These are phyloP conservation scores for Arachis monticola DNA, from an alignment of 331 rosid genomes.

Conservation along the genomic window DNA sequence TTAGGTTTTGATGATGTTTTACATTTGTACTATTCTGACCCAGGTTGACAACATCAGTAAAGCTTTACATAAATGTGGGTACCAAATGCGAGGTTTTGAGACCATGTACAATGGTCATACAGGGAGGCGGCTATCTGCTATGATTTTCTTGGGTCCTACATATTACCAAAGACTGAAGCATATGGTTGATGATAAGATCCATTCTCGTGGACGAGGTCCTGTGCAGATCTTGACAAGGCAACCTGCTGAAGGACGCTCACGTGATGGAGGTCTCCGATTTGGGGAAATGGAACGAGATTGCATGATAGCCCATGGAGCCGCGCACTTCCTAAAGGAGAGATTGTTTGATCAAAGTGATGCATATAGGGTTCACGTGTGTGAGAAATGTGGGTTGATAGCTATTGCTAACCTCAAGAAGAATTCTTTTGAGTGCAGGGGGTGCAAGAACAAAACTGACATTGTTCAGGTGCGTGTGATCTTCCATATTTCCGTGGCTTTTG, in stretches of 20 bases:
- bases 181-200: slow-evolving; percentile 94
- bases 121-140: slow-evolving; percentile 81
- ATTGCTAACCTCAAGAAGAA: slow-evolving; percentile 96
- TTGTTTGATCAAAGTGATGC: slow-evolving; percentile 98
- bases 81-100: slow-evolving; percentile 99
- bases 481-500: background rate
- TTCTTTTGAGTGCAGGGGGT: slow-evolving; percentile 94
- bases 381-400: slow-evolving; percentile 92
- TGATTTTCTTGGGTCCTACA: slow-evolving; percentile 98
- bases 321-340: slow-evolving; percentile 95
- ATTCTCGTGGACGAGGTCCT: slow-evolving; percentile 91
- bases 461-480: slow-evolving; percentile 72
- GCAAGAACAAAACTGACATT: slow-evolving; percentile 96
- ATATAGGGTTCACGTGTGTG: slow-evolving; percentile 93
- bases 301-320: slow-evolving; percentile 99
- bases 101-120: slow-evolving; percentile 99
- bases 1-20: background rate
- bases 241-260: slow-evolving; percentile 89
- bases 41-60: slow-evolving; percentile 98
- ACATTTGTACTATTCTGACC: slow-evolving; percentile 4
- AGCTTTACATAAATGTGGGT: slow-evolving; percentile 95
- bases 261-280: slow-evolving; percentile 91
- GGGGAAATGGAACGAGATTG: slow-evolving; percentile 99
- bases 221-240: slow-evolving; percentile 90
- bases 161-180: slow-evolving; percentile 88